A percentile compares a stretch with the other conserved stretches of the same genome.
phyloP scores from a whole-genome alignment of 352 stramenopile species.

The Globisporangium yorkense region DNA sequence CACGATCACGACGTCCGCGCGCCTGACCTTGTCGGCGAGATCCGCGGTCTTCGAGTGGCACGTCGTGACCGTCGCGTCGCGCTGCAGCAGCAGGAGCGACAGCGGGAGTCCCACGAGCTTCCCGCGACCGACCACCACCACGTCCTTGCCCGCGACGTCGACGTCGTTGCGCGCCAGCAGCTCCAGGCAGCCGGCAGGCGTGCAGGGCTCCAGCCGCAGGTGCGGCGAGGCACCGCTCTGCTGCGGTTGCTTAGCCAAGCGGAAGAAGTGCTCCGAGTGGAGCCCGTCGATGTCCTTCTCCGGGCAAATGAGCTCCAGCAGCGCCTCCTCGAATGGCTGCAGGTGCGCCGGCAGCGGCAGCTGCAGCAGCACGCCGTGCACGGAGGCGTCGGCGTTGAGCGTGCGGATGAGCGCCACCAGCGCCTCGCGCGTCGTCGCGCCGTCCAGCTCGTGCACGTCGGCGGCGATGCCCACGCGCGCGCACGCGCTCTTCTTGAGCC shows the following conservation, averaged over 20 bases:
- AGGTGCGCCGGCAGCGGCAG: conserved; percentile 58
- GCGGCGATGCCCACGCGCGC: conserved; percentile 89
- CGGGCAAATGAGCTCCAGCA: conserved; percentile 89
- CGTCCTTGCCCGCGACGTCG: conserved; percentile 92
- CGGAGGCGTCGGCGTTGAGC: conserved; percentile 80
- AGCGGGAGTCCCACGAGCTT: conserved; percentile 98
- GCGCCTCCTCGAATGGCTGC: conserved; percentile 71
- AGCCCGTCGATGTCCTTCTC: conserved; percentile 99
- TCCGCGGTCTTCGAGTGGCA: conserved; percentile 93
- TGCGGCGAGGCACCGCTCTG: neutral
- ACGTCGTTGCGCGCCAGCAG: conserved; percentile 68
- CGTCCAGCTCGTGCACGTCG: conserved; percentile 66
- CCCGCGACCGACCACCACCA: conserved; percentile 94
- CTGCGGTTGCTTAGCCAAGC: conserved; percentile 40
- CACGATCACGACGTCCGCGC: conserved; percentile 96
- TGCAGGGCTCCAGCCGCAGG: conserved; percentile 87
- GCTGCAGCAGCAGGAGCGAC: conserved; percentile 92
- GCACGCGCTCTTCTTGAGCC: conserved; percentile 98
- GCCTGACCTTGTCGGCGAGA: conserved; percentile 45
- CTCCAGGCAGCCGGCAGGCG: conserved; percentile 82
- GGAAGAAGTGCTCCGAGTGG: conserved; percentile 95
- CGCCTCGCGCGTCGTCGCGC: conserved; percentile 33
- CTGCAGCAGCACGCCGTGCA: conserved; percentile 97
- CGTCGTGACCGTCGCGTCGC: conserved; percentile 96
- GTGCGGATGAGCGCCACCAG: conserved; percentile 59